Percentiles rank a stretch among this genome's conserved stretches.
Conservation (phyloP, 148 eudicot species). For the Gaultheria prostrata region DNA sequence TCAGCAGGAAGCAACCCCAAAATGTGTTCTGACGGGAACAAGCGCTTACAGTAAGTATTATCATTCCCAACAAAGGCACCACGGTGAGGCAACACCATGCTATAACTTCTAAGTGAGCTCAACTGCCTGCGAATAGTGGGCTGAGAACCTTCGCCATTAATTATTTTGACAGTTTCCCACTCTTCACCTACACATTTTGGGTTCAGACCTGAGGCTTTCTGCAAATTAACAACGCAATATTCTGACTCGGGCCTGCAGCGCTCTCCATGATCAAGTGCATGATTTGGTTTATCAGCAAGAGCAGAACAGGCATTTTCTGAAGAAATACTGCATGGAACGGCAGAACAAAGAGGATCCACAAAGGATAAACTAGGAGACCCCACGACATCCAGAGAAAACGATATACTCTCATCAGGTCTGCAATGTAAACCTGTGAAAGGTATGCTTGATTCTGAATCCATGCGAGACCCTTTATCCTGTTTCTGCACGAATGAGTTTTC, state of each 20-base stretch:
- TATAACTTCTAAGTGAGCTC: conserved; percentile 53
- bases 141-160: conserved; percentile 30
- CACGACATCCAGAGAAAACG: conserved; percentile 39
- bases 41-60: conserved; percentile 19
- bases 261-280: conserved; percentile 22
- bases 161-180: conserved; percentile 15
- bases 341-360: conserved; percentile 81
- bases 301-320: conserved; percentile 32
- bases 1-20: conserved; percentile 20
- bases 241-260: conserved; percentile 20
- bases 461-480: conserved; percentile 29
- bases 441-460: conserved; percentile 50
- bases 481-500: conserved; percentile 53
- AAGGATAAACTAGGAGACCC: conserved; percentile 45
- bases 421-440: conserved; percentile 30
- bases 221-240: conserved; percentile 19
- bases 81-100: conserved; percentile 28
- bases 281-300: conserved; percentile 24
- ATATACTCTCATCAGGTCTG: conserved; percentile 26
- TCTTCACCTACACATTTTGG: conserved; percentile 23
- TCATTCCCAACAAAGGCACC: conserved; percentile 21
- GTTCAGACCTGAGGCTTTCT: conserved; percentile 20
- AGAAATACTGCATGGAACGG: conserved; percentile 86
- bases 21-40: conserved; percentile 21
- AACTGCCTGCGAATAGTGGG: conserved; percentile 32